Evolutionary conservation across 257 asterid genomes (phyloP), one percentile per base, ranked within the genome.

Genomic region (Solanum sitiens): DNA sequence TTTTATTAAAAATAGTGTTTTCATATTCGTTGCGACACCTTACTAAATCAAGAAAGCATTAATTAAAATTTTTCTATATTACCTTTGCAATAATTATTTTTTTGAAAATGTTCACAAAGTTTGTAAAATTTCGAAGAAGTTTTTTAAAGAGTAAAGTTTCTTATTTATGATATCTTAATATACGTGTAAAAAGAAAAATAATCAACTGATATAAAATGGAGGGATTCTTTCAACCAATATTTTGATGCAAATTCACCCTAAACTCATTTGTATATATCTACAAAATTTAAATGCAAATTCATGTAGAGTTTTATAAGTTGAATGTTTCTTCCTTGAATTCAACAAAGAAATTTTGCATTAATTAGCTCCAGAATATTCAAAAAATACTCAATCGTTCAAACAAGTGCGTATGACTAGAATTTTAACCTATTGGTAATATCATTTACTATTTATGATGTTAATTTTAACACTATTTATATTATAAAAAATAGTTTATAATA

Each of bases 141-240:
- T 14, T 14, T 5, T 2, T 4, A 47, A 5, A 5, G 8, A 2
- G 20, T 50, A 7, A 50, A 50, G 8, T 50, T 50, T 47, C 0
- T 50, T 14, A 50, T 50, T 50, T 14, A 14, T 50, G 3, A 50
- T 50, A 15, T 50, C 3, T 50, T 50, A 0, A 50, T 50, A 5
- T 50, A 0, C 0, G 8, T 2, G 8, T 50, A 50, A 5, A 14
- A 50, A 14, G 3, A 1, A 5, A 14, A 47, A 47, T 47, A 0
- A 47, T 47, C 0, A 47, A 47, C 7, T 47, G 0, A 47, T 14
- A 47, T 15, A 0, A 47, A 3, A 14, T 0, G 59, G 56, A 35
- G 56, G 0, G 7, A 47, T 20, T 14, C 5, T 47, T 47, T 47
- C 56, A 14, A 47, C 56, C 3, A 13, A 47, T 3, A 32, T 32